Percentiles rank a stretch among this genome's conserved stretches.
Conservation (phyloP, 805 yeast genomes). For the Barnettozyma salicaria region DNA sequence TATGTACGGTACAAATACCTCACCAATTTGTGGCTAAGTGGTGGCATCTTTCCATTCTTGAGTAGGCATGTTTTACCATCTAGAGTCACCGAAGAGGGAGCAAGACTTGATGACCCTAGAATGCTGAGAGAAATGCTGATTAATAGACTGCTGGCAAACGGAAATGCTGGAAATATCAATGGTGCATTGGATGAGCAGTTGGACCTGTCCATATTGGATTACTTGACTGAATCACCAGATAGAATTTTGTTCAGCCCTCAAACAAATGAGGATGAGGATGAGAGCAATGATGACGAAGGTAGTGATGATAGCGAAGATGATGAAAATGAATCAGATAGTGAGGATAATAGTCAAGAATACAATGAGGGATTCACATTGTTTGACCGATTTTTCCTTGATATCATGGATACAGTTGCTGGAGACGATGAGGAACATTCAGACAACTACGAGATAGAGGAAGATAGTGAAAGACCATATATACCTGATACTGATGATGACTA, state of each 20-base stretch:
- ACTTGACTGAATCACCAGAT: neutral
- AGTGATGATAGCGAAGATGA: conserved; percentile 4
- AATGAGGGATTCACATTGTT: neutral
- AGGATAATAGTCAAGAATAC: neutral
- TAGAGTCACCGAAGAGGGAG: too few species aligned
- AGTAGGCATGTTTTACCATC: conserved; percentile 25
- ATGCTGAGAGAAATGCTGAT: neutral
- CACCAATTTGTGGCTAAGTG: conserved; percentile 56
- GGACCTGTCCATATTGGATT: neutral
- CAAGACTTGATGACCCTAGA: too few species aligned
- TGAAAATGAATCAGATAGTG: neutral
- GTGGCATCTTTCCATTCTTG: conserved; percentile 47
- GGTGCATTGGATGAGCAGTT: neutral
- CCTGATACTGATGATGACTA: neutral
- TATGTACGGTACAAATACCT: conserved; percentile 48
- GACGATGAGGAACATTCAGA: conserved; percentile 3
- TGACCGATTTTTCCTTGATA: neutral
- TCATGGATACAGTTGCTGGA: conserved; percentile 1
- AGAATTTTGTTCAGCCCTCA: neutral
- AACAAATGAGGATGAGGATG: conserved; percentile 1
- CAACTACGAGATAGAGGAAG: conserved; percentile 1
- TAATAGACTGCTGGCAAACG: neutral
- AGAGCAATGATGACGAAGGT: neutral
- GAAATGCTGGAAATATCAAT: neutral
- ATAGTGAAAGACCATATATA: neutral